Evolutionary conservation across 306 rosid genomes (phyloP), one percentile per base, ranked within the genome.

Genomic region (Lupinus albus): DNA sequence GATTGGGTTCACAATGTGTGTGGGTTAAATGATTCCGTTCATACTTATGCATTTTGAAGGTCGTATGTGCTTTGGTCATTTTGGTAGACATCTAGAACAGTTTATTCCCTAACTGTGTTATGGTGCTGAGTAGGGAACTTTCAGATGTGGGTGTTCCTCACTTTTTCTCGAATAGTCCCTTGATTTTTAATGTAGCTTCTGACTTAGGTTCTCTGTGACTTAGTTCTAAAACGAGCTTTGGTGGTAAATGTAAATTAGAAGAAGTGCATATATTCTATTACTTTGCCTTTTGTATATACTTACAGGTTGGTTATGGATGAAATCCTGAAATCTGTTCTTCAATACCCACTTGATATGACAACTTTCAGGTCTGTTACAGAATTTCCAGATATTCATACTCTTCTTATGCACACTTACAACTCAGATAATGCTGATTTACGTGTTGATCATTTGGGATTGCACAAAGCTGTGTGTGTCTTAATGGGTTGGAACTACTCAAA

Each of bases 331-430:
- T 76, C 60, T 74, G 61, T 78, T 86, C 78, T 74, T 85, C 94
- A 82, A 86, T 80, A 64, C 69, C 84, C 77, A n/a, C n/a, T 80
- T 83, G 76, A 64, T 79, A 87, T 85, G 85, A 81, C 81, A 82
- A 71, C 73, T 93, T 94, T 83, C 99, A 94, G 99, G 99, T 84
- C 95, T 55, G 84, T 89, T 60, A 90, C 84, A 85, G 97, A 91
- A 67, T 94, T 85, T 86, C 86, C 91, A 17, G 96, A 94, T 80
- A 84, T 82, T 83, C 99, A 90, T 78, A 82, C 92, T 79, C 96
- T 94, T 81, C 71, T 94, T 64, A 81, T 88, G 99, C 97, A 94
- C 89, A 66, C 89, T 47, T 94, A 85, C 95, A 78, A 82, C 95
- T 74, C 82, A 36, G 89, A 88, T 76, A 81, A 64, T 80, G 83